phyloP scores from a whole-genome alignment of 805 yeast genomes.

The Ogataea naganishii region DNA sequence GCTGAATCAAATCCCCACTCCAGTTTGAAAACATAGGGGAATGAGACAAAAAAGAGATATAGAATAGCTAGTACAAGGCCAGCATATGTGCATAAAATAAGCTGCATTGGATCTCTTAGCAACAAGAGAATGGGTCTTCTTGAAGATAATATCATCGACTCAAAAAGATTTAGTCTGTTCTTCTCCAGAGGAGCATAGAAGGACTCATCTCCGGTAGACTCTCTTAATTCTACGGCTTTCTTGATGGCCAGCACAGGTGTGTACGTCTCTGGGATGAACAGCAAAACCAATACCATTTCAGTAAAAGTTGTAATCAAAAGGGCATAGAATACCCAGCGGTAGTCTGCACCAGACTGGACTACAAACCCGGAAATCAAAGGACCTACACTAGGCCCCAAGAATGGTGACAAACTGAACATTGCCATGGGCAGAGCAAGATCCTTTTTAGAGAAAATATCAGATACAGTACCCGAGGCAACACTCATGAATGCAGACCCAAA shows the following conservation, averaged over 20 bases:
- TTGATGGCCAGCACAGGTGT: conserved; percentile 39
- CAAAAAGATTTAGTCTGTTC: conserved; percentile 24
- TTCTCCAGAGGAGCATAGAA: conserved; percentile 34
- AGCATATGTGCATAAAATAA: conserved; percentile 43
- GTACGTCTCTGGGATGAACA: conserved; percentile 33
- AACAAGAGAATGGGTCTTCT: conserved; percentile 45
- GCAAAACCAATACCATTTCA: conserved; percentile 13
- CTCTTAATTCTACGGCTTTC: conserved; percentile 43
- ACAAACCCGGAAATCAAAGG: conserved; percentile 55
- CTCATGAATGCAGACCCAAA: conserved; percentile 70
- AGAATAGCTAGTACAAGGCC: conserved; percentile 52
- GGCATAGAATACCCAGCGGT: conserved; percentile 69
- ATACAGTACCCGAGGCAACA: conserved; percentile 70
- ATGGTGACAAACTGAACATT: conserved; percentile 53
- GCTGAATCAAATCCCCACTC: conserved; percentile 44
- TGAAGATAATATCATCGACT: conserved; percentile 35
- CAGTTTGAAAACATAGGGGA: conserved; percentile 48
- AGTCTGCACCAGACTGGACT: conserved; percentile 43
- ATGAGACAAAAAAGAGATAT: conserved; percentile 58
- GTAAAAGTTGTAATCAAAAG: conserved; percentile 44
- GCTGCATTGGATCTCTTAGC: conserved; percentile 45
- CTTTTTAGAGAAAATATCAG: conserved; percentile 56
- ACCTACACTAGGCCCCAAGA: conserved; percentile 63
- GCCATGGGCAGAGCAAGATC: conserved; percentile 66
- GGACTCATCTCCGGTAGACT: conserved; percentile 27